These are phyloP conservation scores for Saccharomyces uvarum DNA, from an alignment of 1,139 yeast species.

Conservation along the genomic window DNA sequence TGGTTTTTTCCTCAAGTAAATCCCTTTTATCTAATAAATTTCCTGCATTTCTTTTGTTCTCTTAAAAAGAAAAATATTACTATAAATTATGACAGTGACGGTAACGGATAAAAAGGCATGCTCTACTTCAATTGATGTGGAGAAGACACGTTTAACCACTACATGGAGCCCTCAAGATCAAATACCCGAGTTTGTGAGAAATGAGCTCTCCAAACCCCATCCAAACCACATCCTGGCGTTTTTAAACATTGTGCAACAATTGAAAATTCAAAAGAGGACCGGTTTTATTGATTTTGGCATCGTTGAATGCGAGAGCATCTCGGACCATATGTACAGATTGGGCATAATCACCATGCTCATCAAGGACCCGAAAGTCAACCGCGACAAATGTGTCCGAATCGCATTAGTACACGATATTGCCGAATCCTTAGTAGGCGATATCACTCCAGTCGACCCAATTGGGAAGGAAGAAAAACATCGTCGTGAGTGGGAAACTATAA, in stretches of 20 bases:
- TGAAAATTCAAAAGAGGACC: conserved; percentile 79
- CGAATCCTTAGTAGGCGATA: conserved; percentile 88
- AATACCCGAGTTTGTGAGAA: conserved; percentile 21
- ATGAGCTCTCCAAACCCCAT: conserved; percentile 13
- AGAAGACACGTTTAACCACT: conserved; percentile 2
- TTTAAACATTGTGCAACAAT: conserved; percentile 62
- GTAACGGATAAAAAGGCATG: not conserved
- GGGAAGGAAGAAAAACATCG: conserved; percentile 67
- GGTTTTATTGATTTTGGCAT: conserved; percentile 87
- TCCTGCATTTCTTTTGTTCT: not conserved
- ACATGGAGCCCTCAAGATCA: conserved; percentile 29
- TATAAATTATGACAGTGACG: not conserved
- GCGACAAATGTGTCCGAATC: conserved; percentile 67
- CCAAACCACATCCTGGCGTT: conserved; percentile 56
- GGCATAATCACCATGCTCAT: conserved; percentile 71
- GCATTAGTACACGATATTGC: conserved; percentile 93
- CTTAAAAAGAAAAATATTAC: not conserved
- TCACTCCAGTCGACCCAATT: conserved; percentile 78
- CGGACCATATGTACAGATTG: conserved; percentile 98
- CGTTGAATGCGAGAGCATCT: conserved; percentile 59
- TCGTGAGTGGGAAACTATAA: conserved; percentile 69
- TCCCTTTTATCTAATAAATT: not conserved
- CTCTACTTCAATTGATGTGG: not conserved
- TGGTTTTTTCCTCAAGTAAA: not conserved
- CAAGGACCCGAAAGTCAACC: conserved; percentile 42